These are phyloP conservation scores for Colletotrichum limetticola DNA, from an alignment of 2,329 filamentous ascomycete genomes.

Conservation along the genomic window DNA sequence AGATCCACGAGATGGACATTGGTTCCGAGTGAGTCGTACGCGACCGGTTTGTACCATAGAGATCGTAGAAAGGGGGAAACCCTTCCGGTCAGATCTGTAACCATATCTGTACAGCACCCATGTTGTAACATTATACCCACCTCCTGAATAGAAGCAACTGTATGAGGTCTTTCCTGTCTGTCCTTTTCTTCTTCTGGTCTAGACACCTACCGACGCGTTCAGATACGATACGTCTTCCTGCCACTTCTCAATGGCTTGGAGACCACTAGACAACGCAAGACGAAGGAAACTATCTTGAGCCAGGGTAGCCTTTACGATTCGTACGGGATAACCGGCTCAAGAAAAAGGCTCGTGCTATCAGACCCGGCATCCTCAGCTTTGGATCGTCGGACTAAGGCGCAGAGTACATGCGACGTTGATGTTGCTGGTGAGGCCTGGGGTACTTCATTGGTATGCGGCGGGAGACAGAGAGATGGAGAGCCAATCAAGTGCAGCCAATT, in stretches of 20 bases:
- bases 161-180: neutral
- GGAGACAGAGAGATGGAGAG: neutral
- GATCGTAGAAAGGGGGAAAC: neutral
- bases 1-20: conserved; percentile 78
- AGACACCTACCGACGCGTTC: conserved; percentile 56
- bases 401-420: conserved; percentile 61
- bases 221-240: conserved; percentile 74
- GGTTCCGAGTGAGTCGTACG: conserved; percentile 45
- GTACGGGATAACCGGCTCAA: conserved; percentile 32
- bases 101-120: conserved; percentile 28
- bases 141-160: conserved; percentile 10
- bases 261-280: conserved; percentile 73
- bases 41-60: neutral
- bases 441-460: too few relatives aligned
- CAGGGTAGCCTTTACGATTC: conserved; percentile 5
- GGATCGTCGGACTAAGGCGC: conserved; percentile 72
- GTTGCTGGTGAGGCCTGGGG: neutral
- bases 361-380: conserved; percentile 69
- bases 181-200: neutral
- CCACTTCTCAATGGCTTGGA: conserved; percentile 61
- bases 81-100: conserved; percentile 15
- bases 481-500: conserved; percentile 20
- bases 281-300: conserved; percentile 43
- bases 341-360: conserved; percentile 66
- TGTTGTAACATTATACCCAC: conserved; percentile 35